phyloP scores from a whole-genome alignment of 163 green algal species.

The Botryococcus braunii region DNA sequence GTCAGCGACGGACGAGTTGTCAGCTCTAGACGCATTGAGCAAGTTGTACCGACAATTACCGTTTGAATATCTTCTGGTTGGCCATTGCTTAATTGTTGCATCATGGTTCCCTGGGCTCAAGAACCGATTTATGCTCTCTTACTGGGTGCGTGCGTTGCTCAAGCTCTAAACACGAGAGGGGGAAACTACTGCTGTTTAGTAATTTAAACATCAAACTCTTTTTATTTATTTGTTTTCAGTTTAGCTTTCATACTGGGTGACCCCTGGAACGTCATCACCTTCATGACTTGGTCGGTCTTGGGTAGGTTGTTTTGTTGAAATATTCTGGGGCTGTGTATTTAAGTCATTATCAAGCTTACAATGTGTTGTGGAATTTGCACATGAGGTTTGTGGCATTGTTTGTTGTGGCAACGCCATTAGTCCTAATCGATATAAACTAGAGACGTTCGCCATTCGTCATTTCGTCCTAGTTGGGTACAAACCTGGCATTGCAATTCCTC shows the following conservation, averaged over 20 bases:
- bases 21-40: neutral
- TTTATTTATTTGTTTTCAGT: neutral
- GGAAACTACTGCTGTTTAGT: neutral
- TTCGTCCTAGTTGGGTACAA: too few relatives aligned
- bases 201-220: neutral
- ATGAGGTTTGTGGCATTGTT: too few relatives aligned
- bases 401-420: too few relatives aligned
- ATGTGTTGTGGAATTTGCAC: too few relatives aligned
- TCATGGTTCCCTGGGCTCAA: conserved; percentile 10
- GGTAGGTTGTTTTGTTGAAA: too few relatives aligned
- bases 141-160: conserved; percentile 12
- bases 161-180: neutral
- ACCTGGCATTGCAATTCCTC: too few relatives aligned
- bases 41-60: neutral
- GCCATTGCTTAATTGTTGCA: conserved; percentile 8
- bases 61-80: conserved; percentile 10
- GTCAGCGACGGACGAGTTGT: too few relatives aligned
- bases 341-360: too few relatives aligned
- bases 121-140: conserved; percentile 18
- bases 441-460: too few relatives aligned
- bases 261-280: neutral
- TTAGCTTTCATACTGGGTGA: neutral
- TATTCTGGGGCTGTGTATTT: too few relatives aligned
- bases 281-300: too few relatives aligned
- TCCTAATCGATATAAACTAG: too few relatives aligned